phyloP scores from a whole-genome alignment of 331 rosid genomes.

The Pyracantha coccinea region DNA sequence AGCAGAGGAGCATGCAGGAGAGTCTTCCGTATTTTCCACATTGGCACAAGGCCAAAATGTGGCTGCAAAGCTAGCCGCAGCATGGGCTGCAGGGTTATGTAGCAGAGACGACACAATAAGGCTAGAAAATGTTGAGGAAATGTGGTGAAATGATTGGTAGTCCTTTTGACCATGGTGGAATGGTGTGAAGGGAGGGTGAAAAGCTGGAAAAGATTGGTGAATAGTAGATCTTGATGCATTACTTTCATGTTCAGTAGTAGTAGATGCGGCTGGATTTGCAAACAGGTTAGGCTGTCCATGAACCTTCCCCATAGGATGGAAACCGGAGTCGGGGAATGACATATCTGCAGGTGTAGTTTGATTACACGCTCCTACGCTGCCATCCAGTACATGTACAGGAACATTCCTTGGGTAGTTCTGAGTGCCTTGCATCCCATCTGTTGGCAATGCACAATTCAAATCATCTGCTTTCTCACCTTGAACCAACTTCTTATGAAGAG shows the following conservation, averaged over 20 bases:
- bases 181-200: slow-evolving; percentile 51
- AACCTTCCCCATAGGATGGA: slow-evolving; percentile 51
- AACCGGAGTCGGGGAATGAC: slow-evolving; percentile 41
- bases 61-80: slow-evolving; percentile 82
- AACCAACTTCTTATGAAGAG: slow-evolving; percentile 31
- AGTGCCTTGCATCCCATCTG: slow-evolving; percentile 60
- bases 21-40: slow-evolving; percentile 38
- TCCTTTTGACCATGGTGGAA: slow-evolving; percentile 38
- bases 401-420: slow-evolving; percentile 85
- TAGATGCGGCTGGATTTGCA: slow-evolving; percentile 43
- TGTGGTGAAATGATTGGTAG: slow-evolving; percentile 49
- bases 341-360: slow-evolving; percentile 42
- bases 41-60: slow-evolving; percentile 71
- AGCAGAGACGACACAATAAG: slow-evolving; percentile 62
- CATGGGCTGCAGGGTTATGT: slow-evolving; percentile 92
- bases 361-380: slow-evolving; percentile 47
- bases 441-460: slow-evolving; percentile 39
- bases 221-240: slow-evolving; percentile 46
- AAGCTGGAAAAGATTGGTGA: slow-evolving; percentile 58
- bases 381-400: slow-evolving; percentile 82
- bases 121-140: slow-evolving; percentile 66
- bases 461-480: slow-evolving; percentile 46
- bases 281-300: slow-evolving; percentile 35
- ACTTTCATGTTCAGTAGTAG: slow-evolving; percentile 47
- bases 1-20: slow-evolving; percentile 41